phyloP scores from a whole-genome alignment of 805 yeast genomes.

The Cyberlindnera americana region DNA sequence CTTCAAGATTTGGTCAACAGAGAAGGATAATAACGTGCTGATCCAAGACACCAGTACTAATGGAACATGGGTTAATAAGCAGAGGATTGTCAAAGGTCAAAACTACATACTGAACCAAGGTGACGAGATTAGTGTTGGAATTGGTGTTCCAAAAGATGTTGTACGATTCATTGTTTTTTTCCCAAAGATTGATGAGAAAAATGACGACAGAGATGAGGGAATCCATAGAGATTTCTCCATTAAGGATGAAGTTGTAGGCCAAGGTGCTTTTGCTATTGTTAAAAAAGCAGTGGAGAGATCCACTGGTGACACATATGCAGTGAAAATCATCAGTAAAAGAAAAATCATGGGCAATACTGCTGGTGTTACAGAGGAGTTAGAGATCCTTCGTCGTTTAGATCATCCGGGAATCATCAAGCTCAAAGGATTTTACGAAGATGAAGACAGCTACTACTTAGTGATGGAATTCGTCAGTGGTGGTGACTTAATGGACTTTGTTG shows the following conservation, averaged over 20 bases:
- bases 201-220: conserved; percentile 35
- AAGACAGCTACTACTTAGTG: conserved; percentile 74
- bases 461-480: conserved; percentile 98
- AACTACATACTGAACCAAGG: conserved; percentile 86
- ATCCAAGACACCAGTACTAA: conserved; percentile 75
- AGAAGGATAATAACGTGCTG: conserved; percentile 45
- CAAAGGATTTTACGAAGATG: conserved; percentile 82
- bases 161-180: conserved; percentile 45
- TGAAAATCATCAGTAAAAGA: conserved; percentile 80
- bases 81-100: conserved; percentile 66
- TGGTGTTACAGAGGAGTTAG: conserved; percentile 84
- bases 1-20: conserved; percentile 60
- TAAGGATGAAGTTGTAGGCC: conserved; percentile 84
- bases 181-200: conserved; percentile 18
- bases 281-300: conserved; percentile 83
- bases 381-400: conserved; percentile 68
- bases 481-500: conserved; percentile 95
- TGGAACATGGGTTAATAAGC: conserved; percentile 84
- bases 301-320: conserved; percentile 85
- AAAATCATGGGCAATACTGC: conserved; percentile 75
- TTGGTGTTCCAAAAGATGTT: conserved; percentile 74
- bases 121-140: conserved; percentile 88
- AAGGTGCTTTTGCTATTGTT: conserved; percentile 98
- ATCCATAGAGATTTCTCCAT: conserved; percentile 70
- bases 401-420: conserved; percentile 85